Evolutionary conservation across 345 rosid species (phyloP), one percentile per base, ranked within the genome.

Genomic region (Dimocarpus longan): DNA sequence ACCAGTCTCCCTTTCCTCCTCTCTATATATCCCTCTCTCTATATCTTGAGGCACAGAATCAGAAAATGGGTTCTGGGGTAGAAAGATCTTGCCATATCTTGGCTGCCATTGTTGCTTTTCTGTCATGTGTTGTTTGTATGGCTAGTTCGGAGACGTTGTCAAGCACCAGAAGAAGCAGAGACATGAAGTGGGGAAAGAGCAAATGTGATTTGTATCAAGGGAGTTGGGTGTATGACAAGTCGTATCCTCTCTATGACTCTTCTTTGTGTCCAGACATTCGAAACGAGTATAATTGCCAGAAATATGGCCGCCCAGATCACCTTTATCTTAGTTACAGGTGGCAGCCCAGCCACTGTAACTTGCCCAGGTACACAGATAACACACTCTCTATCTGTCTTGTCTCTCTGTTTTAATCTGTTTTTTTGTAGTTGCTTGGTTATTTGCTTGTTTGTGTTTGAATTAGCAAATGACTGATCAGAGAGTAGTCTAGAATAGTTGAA

Each of bases 301-400:
- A 92, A 76, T 95, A 87, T 28, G 97, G 97, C 50, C 97, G 99
- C 43, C 91, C 93, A 4, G 98, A 93, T 79, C 87, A 64, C n/a
- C 78, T 72, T 69, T 95, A 93, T 71, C 95, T 92, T 59, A 83
- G 80, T 13, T 92, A 87, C 65, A 81, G 99, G 78, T 95, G 99
- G 98, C 93, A 91, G 80, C 99, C 99, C 22, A 26, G 22, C 7
- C 67, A 71, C 80, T 93, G 98, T 48, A 81, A 86, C 82, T 81
- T 91, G 82, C 93, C 92, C 0, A 87, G 96, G 99, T 93, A 72
- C 7, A 22, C 2, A 2, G 1, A 28, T 32, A 67, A 4, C 22
- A 24, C 7, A n/a, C 15, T 40, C 13, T 16, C 8, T 68, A 46
- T 63, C 8, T 46, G 37, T 42, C 48, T 16, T 28, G 39, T 21